Percentiles rank a stretch among this genome's conserved stretches.
These are phyloP conservation scores for Eucalyptus shirleyi DNA, from an alignment of 345 rosid species.

Conservation along the genomic window DNA sequence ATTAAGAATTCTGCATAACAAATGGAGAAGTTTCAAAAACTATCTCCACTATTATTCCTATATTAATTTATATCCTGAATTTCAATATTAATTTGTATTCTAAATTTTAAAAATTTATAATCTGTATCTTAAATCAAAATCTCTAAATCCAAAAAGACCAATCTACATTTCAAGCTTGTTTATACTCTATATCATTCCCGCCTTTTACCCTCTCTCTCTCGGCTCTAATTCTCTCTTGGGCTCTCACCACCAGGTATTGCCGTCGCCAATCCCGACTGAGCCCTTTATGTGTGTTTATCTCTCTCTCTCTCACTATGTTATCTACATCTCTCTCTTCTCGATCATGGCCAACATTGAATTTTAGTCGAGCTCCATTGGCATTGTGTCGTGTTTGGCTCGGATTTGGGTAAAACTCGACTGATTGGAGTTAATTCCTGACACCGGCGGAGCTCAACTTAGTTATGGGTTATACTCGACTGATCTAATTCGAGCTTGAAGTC, in stretches of 20 bases:
- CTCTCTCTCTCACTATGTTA: not conserved
- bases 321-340: not conserved
- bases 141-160: fast-evolving
- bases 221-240: not conserved
- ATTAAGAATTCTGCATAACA: not conserved
- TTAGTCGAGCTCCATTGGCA: not conserved
- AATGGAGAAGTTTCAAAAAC: not conserved
- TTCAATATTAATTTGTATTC: not conserved
- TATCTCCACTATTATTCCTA: not conserved
- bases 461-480: not conserved
- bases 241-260: not conserved
- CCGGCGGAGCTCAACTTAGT: not conserved
- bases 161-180: not conserved
- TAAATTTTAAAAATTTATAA: fast-evolving
- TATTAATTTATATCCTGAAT: not conserved
- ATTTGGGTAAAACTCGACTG: not conserved
- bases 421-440: not conserved
- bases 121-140: not conserved
- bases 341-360: not conserved
- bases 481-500: not conserved
- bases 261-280: not conserved
- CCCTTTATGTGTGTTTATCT: fast-evolving
- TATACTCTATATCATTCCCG: fast-evolving
- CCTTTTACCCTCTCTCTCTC: not conserved
- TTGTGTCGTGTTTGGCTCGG: fast-evolving